Base-by-base conservation (phyloP, 176 grass and related monocot species). In the Rhynchospora pubera region DNA sequence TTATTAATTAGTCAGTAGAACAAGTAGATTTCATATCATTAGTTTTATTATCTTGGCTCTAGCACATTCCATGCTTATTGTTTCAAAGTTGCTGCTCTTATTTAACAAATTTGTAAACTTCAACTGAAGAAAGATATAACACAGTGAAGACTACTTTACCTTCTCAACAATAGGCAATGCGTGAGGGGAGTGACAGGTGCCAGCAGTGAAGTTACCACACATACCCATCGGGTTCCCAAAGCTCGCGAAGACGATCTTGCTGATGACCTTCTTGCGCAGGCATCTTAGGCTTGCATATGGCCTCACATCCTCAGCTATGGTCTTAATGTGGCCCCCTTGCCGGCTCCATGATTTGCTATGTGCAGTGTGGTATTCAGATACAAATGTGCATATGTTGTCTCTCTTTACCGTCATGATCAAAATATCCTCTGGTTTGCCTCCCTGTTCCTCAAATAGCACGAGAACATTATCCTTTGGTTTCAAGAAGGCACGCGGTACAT, bases 371-470 rank as follows among this genome's bases (percentile, higher is more conserved):
- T 62, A 62, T 89, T 93, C 92, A 3, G 92, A 90, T 46, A 90
- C 88, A 57, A 93, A 93, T 64, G 85, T 86, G 89, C 96, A 95
- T 62, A 99, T 93, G 84, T 95, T 95, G 89, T 99, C 96, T 21
- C 96, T 87, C 79, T 90, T 93, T 87, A 95, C 96, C 2, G 91
- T 88, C 12, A 93, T 85, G 76, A 99, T 83, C 88, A 93, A 72
- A 43, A 99, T 88, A 9, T 85, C 87, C 34, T 95, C 87, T 4
- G 89, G 91, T 18, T 57, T 75, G 0, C 96, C 92, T 42, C 84
- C 84, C 5, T 90, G 82, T 79, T 99, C 96, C 89, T 99, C 96
- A 67, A 93, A 99, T 23, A 99, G 0, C 13, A 91, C 62, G 39
- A 95, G 81, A 16, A 89, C 21, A 79, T 99, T 99, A 30, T 86